These are phyloP conservation scores for Blepharisma undulans DNA, from an alignment of 169 alveolate species.

Conservation along the genomic window DNA sequence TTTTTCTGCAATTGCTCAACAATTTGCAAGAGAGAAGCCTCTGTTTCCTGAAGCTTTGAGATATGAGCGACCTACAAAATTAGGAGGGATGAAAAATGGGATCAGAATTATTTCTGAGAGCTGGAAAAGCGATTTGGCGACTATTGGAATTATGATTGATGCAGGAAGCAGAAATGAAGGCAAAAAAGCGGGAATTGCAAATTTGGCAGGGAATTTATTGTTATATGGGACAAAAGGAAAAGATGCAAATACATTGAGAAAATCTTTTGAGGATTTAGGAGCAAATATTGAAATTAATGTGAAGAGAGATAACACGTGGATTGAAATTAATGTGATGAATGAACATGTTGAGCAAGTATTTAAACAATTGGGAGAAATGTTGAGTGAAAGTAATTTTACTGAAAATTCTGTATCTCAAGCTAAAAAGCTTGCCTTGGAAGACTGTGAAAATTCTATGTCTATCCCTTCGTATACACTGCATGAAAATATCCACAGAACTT, in stretches of 20 bases:
- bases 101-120: not conserved
- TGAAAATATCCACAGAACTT: not conserved
- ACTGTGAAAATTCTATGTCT: not conserved
- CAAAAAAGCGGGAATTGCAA: not conserved
- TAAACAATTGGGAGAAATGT: not conserved
- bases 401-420: not conserved
- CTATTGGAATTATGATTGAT: not conserved
- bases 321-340: not conserved
- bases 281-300: not conserved
- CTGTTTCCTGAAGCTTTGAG: not conserved
- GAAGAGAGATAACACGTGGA: not conserved
- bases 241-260: not conserved
- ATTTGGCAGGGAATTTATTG: not conserved
- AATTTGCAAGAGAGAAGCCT: not conserved
- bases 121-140: not conserved
- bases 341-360: not conserved
- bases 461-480: not conserved
- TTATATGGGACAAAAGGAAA: not conserved
- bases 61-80: not conserved
- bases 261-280: not conserved
- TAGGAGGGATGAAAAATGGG: not conserved
- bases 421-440: constrained; percentile 5
- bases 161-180: not conserved
- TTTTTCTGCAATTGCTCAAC: not conserved
- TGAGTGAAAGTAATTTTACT: not conserved